Evolutionary conservation across 1,284 basidiomycete species (phyloP).

Genomic region (Sporisorium scitamineum): DNA sequence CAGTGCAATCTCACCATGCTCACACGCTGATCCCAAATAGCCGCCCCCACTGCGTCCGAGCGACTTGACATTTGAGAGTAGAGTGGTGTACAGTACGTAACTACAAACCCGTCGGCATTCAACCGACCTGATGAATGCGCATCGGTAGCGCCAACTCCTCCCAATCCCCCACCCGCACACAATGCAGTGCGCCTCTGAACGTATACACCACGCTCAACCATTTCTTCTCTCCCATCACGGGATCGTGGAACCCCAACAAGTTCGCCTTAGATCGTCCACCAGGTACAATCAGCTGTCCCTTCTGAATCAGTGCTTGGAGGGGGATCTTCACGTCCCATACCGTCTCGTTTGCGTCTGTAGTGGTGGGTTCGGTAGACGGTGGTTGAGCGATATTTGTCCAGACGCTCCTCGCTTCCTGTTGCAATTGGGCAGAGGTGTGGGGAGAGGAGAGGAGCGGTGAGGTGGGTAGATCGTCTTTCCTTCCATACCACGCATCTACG

Average conservation of each 20-base stretch:
- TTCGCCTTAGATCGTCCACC: slow-evolving; percentile 77
- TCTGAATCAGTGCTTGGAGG: slow-evolving; percentile 82
- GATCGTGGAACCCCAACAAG: slow-evolving; percentile 82
- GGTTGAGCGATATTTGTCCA: slow-evolving; percentile 10
- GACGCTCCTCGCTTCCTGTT: background rate
- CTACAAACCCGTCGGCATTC: background rate
- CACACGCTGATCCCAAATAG: too few relatives aligned
- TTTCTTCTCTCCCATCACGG: slow-evolving; percentile 78
- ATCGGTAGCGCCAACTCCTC: slow-evolving; percentile 80
- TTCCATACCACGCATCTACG: slow-evolving; percentile 76
- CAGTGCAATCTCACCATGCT: background rate
- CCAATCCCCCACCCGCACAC: slow-evolving; percentile 80
- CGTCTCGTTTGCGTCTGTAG: slow-evolving; percentile 64
- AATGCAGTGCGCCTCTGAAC: slow-evolving; percentile 81
- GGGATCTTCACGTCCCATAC: slow-evolving; percentile 82
- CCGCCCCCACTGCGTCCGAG: too few relatives aligned
- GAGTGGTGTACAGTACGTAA: background rate
- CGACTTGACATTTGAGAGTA: background rate
- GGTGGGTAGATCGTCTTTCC: slow-evolving; percentile 37
- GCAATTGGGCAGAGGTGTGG: background rate
- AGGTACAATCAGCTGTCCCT: slow-evolving; percentile 83
- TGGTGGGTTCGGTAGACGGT: background rate
- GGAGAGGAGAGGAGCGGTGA: background rate
- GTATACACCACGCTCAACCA: slow-evolving; percentile 78
- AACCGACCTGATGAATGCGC: slow-evolving; percentile 47